These are phyloP conservation scores for Anethum foeniculum DNA, from an alignment of 140 eudicot genomes.

Conservation along the genomic window DNA sequence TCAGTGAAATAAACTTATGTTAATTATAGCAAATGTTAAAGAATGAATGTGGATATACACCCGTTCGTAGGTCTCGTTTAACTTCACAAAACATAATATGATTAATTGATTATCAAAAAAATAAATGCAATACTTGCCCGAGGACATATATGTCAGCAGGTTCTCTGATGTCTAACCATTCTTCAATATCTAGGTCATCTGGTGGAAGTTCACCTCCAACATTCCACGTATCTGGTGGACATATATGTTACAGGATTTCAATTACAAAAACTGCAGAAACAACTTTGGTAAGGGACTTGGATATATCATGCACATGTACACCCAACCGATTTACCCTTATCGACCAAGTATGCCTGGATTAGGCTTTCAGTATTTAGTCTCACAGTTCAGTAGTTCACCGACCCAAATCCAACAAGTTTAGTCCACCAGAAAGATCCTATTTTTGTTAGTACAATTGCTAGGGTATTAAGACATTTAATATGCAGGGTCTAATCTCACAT, in stretches of 20 bases:
- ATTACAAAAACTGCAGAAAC: background rate
- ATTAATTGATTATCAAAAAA: background rate
- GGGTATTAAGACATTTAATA: background rate
- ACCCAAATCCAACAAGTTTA: background rate
- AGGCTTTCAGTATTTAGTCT: background rate
- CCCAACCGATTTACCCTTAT: background rate
- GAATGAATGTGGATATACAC: too few relatives aligned
- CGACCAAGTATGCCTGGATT: background rate
- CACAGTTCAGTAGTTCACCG: background rate
- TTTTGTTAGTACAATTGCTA: background rate
- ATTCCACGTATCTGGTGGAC: too few relatives aligned
- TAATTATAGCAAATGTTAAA: background rate
- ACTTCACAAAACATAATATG: background rate
- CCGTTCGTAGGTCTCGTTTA: background rate
- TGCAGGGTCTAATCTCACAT: background rate
- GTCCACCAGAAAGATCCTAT: background rate
- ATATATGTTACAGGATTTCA: too few relatives aligned
- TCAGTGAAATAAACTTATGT: background rate
- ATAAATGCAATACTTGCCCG: slow-evolving; percentile 39
- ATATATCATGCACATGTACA: background rate
- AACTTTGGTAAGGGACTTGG: background rate
- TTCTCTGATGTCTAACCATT: slow-evolving; percentile 52
- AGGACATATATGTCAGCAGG: slow-evolving; percentile 89
- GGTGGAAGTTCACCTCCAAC: slow-evolving; percentile 85
- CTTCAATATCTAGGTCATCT: slow-evolving; percentile 55